A percentile compares a stretch with the other conserved stretches of the same genome.
These are phyloP conservation scores for Marsdenia floribunda DNA, from an alignment of 257 asterid genomes.

Conservation along the genomic window DNA sequence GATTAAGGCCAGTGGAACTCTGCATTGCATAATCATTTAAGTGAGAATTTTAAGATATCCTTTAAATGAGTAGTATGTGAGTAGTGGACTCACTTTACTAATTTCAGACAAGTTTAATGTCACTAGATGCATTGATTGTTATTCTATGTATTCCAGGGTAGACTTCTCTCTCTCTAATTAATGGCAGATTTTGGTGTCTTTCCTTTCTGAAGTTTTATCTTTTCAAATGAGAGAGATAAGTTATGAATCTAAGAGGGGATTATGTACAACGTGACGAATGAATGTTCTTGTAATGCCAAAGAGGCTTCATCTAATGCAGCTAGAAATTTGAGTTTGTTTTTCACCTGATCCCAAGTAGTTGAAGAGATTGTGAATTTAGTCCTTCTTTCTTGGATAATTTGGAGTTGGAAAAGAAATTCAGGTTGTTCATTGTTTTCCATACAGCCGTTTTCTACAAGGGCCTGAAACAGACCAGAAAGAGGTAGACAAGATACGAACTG, in stretches of 20 bases:
- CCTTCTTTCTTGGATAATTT: constrained; percentile 4
- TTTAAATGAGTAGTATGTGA: background rate
- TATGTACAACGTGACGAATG: background rate
- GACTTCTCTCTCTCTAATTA: background rate
- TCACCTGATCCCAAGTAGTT: background rate
- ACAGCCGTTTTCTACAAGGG: constrained; percentile 97
- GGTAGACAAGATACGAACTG: constrained; percentile 68
- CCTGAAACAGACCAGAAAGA: constrained; percentile 80
- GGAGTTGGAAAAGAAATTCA: constrained; percentile 23
- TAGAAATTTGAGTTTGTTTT: background rate
- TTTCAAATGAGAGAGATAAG: background rate
- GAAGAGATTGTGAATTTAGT: background rate
- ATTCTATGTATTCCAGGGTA: background rate
- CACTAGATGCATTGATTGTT: background rate
- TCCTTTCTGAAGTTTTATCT: background rate
- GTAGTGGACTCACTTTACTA: background rate
- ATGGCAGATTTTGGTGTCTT: background rate
- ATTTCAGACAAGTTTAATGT: background rate
- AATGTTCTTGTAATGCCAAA: background rate
- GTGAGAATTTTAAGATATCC: background rate
- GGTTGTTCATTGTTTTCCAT: constrained; percentile 31
- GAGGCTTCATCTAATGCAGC: background rate
- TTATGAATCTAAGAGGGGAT: background rate
- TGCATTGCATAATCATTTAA: background rate
- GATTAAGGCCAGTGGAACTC: background rate